Evolutionary conservation across 2,329 filamentous ascomycete species (phyloP), one percentile per base, ranked within the genome.

Genomic region (Pseudocercospora musae): DNA sequence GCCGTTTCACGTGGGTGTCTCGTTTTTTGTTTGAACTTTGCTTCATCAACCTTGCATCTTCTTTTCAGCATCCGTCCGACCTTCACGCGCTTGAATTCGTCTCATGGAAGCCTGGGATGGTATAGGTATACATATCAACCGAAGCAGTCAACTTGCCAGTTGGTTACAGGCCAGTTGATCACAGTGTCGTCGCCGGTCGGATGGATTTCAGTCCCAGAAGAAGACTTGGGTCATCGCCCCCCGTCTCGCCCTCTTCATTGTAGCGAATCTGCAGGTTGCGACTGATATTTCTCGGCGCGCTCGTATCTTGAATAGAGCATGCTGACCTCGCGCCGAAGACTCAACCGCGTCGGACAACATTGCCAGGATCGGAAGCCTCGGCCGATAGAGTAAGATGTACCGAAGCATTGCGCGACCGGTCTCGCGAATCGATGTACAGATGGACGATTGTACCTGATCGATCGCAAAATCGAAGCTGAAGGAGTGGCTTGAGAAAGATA

Each of bases 341-440:
- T 46, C 44, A 21, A 13, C 5, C 9, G 44, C 9, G 44, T 29
- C 53, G 53, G 31, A 56, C 53, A 33, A 18, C 31, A 56, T 56
- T 56, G 20, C 53, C 33, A 42, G 33, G 20, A 56, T 44, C 53
- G 53, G 53, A 40, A 56, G 37, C 18, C 31, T 56, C 53, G 53
- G 33, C 6, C n/a, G 5, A 20, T 40, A n/a, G n/a, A n/a, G n/a
- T n/a, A 23, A 25, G 20, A 56, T 21, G 18, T 44, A n/a, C 53
- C 53, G 53, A 50, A 50, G 46, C 46, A 25, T 27, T 27, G 46
- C 10, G 23, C 18, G 31, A 33, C 31, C 11, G 15, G 13, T 4
- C 3, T 15, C 11, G 31, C 31, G 31, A 10, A 33, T 15, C 10
- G 13, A 10, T 33, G 31, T 33, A 11, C 31, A 33, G 31, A 33